Base-by-base conservation (phyloP, 139 green algal species). In the Nannochloris sp. region DNA sequence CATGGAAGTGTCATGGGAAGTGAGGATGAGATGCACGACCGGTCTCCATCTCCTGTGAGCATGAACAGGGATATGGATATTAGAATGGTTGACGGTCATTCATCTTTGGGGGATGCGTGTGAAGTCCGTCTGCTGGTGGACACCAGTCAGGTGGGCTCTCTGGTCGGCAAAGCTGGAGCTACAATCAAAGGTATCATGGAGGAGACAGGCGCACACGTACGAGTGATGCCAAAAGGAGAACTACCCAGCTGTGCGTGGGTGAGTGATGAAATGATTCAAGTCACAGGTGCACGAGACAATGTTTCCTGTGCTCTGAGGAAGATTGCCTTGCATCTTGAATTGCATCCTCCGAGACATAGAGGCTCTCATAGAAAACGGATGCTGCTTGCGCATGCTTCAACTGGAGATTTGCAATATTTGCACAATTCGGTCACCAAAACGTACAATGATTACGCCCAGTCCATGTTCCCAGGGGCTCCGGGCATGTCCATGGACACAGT, bases 251-350 rank as follows among this genome's bases (percentile, higher is more conserved):
- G 64, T 68, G 70, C 64, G 1, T 69, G 70, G 46, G 25, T 69
- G n/a, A 57, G 24, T 36, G 70, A 76, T 29, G 70, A 76, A 48
- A 31, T 76, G 56, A 62, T 76, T 36, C n/a, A 50, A 0, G 48
- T 72, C 16, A 50, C 15, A 11, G 70, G 70, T 25, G 44, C 12
- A 18, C 24, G 21, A 6, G 18, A 44, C 16, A 15, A 21, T 10
- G 61, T 76, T 25, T 15, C 11, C 10, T 34, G 36, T 24, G 70
- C 70, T 43, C 70, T 76, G 48, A 61, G 57, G 34, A 8, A 62
- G 54, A 57, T 76, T 55, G 70, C 29, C 7, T 44, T 23, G 4
- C 70, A 76, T 48, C 15, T 71, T 19, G 50, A 65, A 60, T 36
- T 19, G 53, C 69, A 75, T 44, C 55, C 44, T 27, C 62, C 57